Evolutionary conservation across 148 eudicot species (phyloP), one percentile per base, ranked within the genome.

Genomic region (Chenopodium suecicum): DNA sequence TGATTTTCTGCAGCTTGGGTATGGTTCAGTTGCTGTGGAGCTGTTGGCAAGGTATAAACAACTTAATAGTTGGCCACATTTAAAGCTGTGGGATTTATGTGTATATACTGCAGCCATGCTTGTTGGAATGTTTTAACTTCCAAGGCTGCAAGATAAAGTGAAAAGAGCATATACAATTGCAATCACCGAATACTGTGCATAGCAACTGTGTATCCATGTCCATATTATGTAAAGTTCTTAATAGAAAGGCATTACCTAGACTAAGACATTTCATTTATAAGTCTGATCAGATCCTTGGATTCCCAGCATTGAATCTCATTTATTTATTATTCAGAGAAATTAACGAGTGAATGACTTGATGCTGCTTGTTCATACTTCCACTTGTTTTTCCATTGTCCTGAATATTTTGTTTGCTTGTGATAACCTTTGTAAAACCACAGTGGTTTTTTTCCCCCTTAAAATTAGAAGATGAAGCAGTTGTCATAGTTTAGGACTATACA

Each of bases 11-110:
- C 90, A 95, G 99, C 92, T 89, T 91, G 99, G 99, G 75, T 95
- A 95, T 89, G 99, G 99, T 74, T 91, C 99, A 41, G 84, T 84
- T 71, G 99, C 99, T 0, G 92, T 95, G 79, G 93, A 94, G 86
- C 92, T 89, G 48, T 84, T 94, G 86, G 70, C 92, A 73, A 94
- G 97, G 99, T 95, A 88, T n/a, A 52, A 25, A 27, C 14, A 44
- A 29, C 29, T 31, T 11, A 37, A 81, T 27, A 29, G 20, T 56
- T 17, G 20, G 62, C 17, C 62, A 56, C 20, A 56, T 13, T 56
- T 56, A 14, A 12, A 56, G 62, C 16, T 56, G 62, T 13, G 22
- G 62, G 20, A 56, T 56, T 17, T 56, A 14, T 56, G 25, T 22
- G 6, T 46, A 72, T 48, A 47, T 73, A 19, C 17, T 23, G 10